Base-by-base conservation (phyloP, 176 grass and related monocot genomes). In the Poa pratensis region DNA sequence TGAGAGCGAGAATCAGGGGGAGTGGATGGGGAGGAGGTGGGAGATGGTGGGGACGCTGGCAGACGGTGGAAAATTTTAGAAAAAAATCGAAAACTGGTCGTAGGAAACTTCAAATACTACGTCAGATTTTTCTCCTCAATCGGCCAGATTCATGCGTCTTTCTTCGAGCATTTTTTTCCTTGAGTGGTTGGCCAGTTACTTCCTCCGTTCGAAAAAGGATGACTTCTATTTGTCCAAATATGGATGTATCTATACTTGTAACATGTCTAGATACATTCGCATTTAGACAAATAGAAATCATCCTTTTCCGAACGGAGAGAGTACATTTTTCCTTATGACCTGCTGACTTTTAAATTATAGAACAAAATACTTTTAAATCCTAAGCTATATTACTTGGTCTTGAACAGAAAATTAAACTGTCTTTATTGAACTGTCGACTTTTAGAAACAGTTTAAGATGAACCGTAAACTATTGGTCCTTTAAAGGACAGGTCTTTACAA, bases 11-110 rank as follows among this genome's bases (percentile, higher is more conserved):
- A 74, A 69, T 28, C 22, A 43, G 12, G n/a, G 22, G 11, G 46
- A 77, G 60, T 46, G 75, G 87, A 73, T 84, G 43, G 55, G 77
- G 51, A 15, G 26, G 73, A 32, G 48, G 48, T 50, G 48, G 49
- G 49, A 51, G 49, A 51, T 51, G 17, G 49, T 51, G 14, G 78
- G 85, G 22, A 6, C 78, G 69, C 12, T 4, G 63, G 62, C 18
- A 23, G 34, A 58, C 26, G 73, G 27, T 28, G 17, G 48, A 63
- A 80, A 54, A 6, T 5, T 52, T 9, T 15, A 40, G 65, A 9
- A 53, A 34, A 69, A 2, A n/a, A 3, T 61, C 46, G 23, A 50
- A 30, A 46, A 49, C 13, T 49, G 2, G 46, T 48, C 46, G 46
- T 0, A 48, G 46, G 40, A 71, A 71, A 70, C 20, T 45, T 24